Percentiles rank a stretch among this genome's conserved stretches.
Conservation (phyloP, 495 filamentous ascomycete genomes). For the Hypoxylon lienhwacheense region DNA sequence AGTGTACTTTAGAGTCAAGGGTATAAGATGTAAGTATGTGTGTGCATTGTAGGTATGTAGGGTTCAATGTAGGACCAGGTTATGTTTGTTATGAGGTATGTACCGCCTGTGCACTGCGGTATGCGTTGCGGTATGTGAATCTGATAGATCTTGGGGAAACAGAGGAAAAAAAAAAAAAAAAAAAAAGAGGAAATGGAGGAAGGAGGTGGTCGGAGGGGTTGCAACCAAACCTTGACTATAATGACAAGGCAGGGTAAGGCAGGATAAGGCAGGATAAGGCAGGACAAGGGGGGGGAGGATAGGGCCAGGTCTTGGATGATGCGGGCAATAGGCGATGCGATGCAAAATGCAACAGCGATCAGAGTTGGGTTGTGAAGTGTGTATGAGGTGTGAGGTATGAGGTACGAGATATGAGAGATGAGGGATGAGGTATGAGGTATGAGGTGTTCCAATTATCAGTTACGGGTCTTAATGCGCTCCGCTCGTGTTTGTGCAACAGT, state of each 20-base stretch:
- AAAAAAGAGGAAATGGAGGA: no score
- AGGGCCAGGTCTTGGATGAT: conserved; percentile 3
- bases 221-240: conserved; percentile 23
- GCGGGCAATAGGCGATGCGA: conserved; percentile 29
- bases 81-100: no score
- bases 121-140: conserved; percentile 24
- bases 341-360: conserved; percentile 16
- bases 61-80: no score
- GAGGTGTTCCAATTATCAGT: conserved; percentile 34
- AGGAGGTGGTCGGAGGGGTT: conserved; percentile 18
- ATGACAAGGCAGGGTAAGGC: conserved; percentile 19
- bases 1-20: no score
- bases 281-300: no score
- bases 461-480: conserved; percentile 29
- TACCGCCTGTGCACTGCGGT: no score
- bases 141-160: conserved; percentile 37
- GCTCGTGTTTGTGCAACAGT: conserved; percentile 30
- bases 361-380: conserved; percentile 25
- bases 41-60: no score
- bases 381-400: conserved; percentile 25
- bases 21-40: no score
- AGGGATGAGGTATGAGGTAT: conserved; percentile 22
- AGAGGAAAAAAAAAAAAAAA: no score
- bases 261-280: background rate
- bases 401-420: conserved; percentile 9